Conservation (phyloP, 768 basidiomycete genomes). For the Cystofilobasidium ferigula region DNA sequence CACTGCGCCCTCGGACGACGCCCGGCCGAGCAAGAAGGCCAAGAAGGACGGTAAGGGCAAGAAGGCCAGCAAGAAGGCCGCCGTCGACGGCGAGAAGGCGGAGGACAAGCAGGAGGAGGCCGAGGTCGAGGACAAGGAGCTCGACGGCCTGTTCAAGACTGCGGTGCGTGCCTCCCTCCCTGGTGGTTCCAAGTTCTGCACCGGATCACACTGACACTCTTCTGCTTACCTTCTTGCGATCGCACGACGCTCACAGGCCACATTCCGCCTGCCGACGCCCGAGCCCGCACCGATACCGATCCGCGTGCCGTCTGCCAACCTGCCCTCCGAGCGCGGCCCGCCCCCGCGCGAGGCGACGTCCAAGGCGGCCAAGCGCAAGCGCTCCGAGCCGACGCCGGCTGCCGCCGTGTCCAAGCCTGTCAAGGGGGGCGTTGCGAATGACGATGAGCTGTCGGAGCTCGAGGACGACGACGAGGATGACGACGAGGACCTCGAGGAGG, state of each 20-base stretch:
- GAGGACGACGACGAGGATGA: constrained; percentile 25
- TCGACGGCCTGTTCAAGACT: constrained; percentile 26
- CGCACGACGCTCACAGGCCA: too few species aligned
- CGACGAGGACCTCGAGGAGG: constrained; percentile 26
- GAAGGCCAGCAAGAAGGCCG: background rate
- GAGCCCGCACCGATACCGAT: background rate
- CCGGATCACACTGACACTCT: background rate
- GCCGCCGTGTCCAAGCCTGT: too few species aligned
- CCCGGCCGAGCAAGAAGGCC: constrained; percentile 16
- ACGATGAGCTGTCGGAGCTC: constrained; percentile 9
- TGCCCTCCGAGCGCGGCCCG: background rate
- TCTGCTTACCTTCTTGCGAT: too few species aligned
- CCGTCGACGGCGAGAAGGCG: background rate
- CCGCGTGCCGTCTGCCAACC: background rate
- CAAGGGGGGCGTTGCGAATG: background rate
- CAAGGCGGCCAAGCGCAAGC: background rate
- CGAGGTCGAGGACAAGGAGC: constrained; percentile 14
- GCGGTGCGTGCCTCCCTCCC: constrained; percentile 5
- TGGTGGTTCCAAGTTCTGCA: background rate
- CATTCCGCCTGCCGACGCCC: background rate
- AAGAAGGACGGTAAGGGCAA: constrained; percentile 21
- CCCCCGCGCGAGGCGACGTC: constrained; percentile 9
- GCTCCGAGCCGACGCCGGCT: background rate
- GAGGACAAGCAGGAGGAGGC: background rate
- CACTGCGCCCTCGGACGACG: background rate